These are phyloP conservation scores for Flaveria bidentis DNA, from an alignment of 129 eudicot genomes.

Conservation along the genomic window DNA sequence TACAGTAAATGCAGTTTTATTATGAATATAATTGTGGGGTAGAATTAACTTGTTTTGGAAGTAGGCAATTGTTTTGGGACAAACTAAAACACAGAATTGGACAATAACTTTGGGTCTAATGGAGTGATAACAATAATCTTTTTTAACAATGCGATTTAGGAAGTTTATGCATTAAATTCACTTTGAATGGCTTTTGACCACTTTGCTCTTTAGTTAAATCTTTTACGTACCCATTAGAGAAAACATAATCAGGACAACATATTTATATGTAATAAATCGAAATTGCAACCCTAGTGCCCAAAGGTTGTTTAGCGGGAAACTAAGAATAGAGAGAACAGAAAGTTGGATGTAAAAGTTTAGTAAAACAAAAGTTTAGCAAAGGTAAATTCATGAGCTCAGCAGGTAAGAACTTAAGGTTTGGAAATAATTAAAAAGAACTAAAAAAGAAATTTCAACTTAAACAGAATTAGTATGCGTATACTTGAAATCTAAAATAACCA, in stretches of 20 bases:
- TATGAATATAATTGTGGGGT: background rate
- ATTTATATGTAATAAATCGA: background rate
- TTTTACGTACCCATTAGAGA: background rate
- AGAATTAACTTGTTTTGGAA: background rate
- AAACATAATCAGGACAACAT: background rate
- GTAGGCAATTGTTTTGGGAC: background rate
- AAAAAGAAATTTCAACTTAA: background rate
- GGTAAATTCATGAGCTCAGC: background rate
- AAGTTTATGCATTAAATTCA: slow-evolving; percentile 1
- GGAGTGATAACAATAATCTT: background rate
- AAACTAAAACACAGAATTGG: background rate
- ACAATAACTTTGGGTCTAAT: background rate
- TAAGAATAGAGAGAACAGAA: background rate
- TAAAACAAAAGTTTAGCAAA: background rate
- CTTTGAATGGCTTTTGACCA: background rate
- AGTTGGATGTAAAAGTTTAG: background rate
- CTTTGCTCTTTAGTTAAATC: background rate
- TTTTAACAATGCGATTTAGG: background rate
- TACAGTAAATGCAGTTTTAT: background rate
- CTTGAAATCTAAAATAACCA: background rate
- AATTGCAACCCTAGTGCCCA: background rate
- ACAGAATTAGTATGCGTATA: background rate
- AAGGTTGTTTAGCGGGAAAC: slow-evolving; percentile 3
- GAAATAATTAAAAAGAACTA: background rate
- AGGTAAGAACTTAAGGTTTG: background rate